Percentiles rank a stretch among this genome's conserved stretches.
Conservation (phyloP, 192 early-diverging fungal species). For the Umbelopsis ramanniana region DNA sequence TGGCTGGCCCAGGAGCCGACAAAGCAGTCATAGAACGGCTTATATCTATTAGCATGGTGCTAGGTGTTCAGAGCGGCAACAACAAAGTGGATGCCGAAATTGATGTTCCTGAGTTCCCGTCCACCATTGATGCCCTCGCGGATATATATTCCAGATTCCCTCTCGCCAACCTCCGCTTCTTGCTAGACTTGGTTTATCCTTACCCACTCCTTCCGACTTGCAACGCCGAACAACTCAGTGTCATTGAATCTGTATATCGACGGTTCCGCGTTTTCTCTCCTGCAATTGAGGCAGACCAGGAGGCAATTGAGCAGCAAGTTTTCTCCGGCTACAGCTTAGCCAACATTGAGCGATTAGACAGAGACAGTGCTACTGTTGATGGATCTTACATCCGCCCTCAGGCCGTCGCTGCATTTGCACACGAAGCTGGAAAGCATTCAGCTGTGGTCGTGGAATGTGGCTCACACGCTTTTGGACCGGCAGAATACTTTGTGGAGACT, state of each 20-base stretch:
- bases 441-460: slow-evolving; percentile 45
- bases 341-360: slow-evolving; percentile 34
- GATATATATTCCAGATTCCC: slow-evolving; percentile 47
- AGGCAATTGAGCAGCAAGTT: slow-evolving; percentile 44
- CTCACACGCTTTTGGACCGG: slow-evolving; percentile 44
- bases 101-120: slow-evolving; percentile 66
- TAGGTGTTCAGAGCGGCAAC: slow-evolving; percentile 51
- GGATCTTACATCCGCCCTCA: slow-evolving; percentile 39
- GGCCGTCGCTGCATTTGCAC: slow-evolving; percentile 36
- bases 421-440: slow-evolving; percentile 16
- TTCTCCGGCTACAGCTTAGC: slow-evolving; percentile 49
- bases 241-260: slow-evolving; percentile 65
- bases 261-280: slow-evolving; percentile 55
- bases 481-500: slow-evolving; percentile 63
- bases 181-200: slow-evolving; percentile 65
- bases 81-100: slow-evolving; percentile 40
- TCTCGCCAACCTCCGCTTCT: slow-evolving; percentile 51
- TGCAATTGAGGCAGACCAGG: slow-evolving; percentile 45
- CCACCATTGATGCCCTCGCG: slow-evolving; percentile 53
- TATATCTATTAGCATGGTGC: slow-evolving; percentile 57
- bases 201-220: slow-evolving; percentile 62
- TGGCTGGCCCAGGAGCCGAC: slow-evolving; percentile 47
- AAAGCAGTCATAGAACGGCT: slow-evolving; percentile 48
- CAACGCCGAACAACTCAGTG: slow-evolving; percentile 57
- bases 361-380: slow-evolving; percentile 33